Evolutionary conservation across 2,329 filamentous ascomycete species (phyloP).

Genomic region (Bipolaris victoriae): DNA sequence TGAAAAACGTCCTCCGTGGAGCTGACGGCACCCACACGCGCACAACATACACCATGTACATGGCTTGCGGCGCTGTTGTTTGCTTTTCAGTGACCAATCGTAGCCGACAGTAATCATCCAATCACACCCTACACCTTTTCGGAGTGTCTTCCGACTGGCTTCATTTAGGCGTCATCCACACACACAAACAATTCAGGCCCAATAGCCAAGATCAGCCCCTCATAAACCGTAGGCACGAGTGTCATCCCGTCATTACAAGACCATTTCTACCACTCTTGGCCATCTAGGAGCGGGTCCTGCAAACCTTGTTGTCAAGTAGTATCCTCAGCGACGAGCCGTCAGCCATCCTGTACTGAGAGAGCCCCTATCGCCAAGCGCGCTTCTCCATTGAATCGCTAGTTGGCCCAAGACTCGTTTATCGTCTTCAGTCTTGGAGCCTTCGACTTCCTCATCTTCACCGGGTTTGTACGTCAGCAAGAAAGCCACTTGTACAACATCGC

Average conservation of each 20-base stretch:
- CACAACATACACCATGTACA: not conserved
- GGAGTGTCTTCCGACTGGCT: slow-evolving; percentile 5
- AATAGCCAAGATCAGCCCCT: slow-evolving; percentile 3
- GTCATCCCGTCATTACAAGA: slow-evolving; percentile 9
- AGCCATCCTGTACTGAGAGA: slow-evolving; percentile 87
- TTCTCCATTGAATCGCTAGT: slow-evolving; percentile 85
- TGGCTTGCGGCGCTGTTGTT: not conserved
- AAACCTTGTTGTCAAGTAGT: slow-evolving; percentile 11
- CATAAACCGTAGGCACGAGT: slow-evolving; percentile 13
- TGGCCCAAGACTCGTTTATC: slow-evolving; percentile 74
- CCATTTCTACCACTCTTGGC: not conserved
- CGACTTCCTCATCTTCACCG: slow-evolving; percentile 53
- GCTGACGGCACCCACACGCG: not conserved
- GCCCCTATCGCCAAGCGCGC: slow-evolving; percentile 86
- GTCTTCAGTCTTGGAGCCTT: slow-evolving; percentile 38
- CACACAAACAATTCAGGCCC: not conserved
- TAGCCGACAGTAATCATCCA: not conserved
- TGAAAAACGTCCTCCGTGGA: not conserved
- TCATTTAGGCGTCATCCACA: slow-evolving; percentile 1
- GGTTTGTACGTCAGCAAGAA: slow-evolving; percentile 65
- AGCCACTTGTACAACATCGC: slow-evolving; percentile 69
- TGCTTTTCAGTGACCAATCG: slow-evolving; percentile 4
- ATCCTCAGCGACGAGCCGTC: slow-evolving; percentile 43
- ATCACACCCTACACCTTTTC: slow-evolving; percentile 2
- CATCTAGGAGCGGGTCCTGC: not conserved